Percentiles rank a stretch among this genome's conserved stretches.
Evolutionary conservation across 371 early-diverging fungal genomes (phyloP).

Genomic region (Mucor saturninus): DNA sequence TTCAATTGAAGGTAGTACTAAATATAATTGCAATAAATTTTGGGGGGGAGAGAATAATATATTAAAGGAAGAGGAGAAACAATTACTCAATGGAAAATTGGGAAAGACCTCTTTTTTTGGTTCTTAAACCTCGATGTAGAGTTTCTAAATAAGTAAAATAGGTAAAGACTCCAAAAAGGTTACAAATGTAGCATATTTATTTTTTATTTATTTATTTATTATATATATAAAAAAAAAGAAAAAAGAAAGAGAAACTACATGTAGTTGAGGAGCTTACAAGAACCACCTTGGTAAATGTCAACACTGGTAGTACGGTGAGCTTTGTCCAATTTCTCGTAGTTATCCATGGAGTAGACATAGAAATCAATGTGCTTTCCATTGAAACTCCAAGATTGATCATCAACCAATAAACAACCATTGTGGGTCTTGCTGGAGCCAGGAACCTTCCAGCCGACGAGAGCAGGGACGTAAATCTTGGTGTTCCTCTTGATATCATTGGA

Average conservation of each 20-base stretch:
- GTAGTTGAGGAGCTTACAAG: slow-evolving; percentile 54
- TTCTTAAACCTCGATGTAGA: not conserved
- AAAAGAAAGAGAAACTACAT: slow-evolving; percentile 12
- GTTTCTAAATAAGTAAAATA: not conserved
- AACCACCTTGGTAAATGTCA: slow-evolving; percentile 55
- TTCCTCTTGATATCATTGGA: slow-evolving; percentile 51
- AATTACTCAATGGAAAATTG: slow-evolving; percentile 1
- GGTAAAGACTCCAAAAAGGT: not conserved
- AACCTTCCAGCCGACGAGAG: slow-evolving; percentile 49
- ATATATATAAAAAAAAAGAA: not conserved
- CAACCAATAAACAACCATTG: slow-evolving; percentile 55
- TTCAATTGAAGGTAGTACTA: not conserved
- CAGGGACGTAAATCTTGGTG: slow-evolving; percentile 58
- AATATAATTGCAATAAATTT: not conserved
- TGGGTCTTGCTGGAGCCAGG: slow-evolving; percentile 50
- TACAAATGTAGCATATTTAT: not conserved
- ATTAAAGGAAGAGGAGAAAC: not conserved
- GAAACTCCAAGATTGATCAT: slow-evolving; percentile 60
- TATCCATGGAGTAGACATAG: slow-evolving; percentile 41
- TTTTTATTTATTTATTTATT: not conserved
- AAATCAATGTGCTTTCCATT: slow-evolving; percentile 50
- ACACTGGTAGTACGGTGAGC: slow-evolving; percentile 38
- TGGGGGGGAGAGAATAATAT: not conserved
- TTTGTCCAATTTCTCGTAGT: slow-evolving; percentile 44
- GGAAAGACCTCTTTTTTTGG: not conserved